These are phyloP conservation scores for Adansonia rubrostipa DNA, from an alignment of 441 rosid genomes.

Conservation along the genomic window DNA sequence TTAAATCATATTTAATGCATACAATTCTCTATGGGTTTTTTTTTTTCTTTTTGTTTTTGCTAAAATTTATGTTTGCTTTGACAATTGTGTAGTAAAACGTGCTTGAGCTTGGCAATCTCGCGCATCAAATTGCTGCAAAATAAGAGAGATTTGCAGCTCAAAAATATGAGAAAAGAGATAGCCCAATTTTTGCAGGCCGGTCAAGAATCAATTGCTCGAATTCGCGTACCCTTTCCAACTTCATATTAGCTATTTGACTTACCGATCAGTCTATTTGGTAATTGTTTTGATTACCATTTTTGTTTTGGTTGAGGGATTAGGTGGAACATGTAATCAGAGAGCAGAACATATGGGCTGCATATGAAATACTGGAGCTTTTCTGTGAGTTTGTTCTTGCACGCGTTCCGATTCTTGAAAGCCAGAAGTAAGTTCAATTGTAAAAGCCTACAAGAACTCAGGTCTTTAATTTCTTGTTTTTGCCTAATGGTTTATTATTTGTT, in stretches of 20 bases:
- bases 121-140: constrained; percentile 88
- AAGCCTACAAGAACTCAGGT: neutral
- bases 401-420: constrained; percentile 74
- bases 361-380: constrained; percentile 81
- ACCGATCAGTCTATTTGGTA: constrained; percentile 15
- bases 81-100: constrained; percentile 69
- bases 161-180: constrained; percentile 89
- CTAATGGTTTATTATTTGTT: neutral
- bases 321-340: constrained; percentile 94
- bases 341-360: constrained; percentile 78
- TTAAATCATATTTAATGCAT: neutral
- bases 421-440: constrained; percentile 53
- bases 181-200: constrained; percentile 93
- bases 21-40: neutral
- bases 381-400: constrained; percentile 91
- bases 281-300: constrained; percentile 8
- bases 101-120: constrained; percentile 74
- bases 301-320: constrained; percentile 39
- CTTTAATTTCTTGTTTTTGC: neutral
- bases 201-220: constrained; percentile 92
- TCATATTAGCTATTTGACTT: neutral
- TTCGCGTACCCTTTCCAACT: constrained; percentile 53
- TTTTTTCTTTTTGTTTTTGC: neutral
- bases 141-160: constrained; percentile 90
- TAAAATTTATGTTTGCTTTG: constrained; percentile 16